Evolutionary conservation across 345 rosid species (phyloP), one percentile per base, ranked within the genome.

Genomic region (Populus nigra): DNA sequence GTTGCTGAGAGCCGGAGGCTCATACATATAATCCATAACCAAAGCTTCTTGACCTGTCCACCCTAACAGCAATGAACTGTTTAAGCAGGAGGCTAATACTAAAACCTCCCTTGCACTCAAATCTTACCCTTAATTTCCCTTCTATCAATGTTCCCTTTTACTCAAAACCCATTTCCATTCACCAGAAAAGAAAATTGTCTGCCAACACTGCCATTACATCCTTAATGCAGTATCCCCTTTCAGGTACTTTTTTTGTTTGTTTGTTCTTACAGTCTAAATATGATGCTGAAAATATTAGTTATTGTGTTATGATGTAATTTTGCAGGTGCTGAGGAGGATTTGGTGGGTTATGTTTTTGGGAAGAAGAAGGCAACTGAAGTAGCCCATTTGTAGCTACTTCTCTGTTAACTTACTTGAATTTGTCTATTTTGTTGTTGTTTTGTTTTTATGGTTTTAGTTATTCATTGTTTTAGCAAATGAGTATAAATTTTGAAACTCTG

Each of bases 291-390:
- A 47, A 11, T 47, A 47, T 2, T 47, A 47, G 50, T 47, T 47
- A 4, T 45, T 45, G 50, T 47, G 50, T 76, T 47, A 38, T 47
- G 38, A 36, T 84, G 79, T 29, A 71, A 67, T 65, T 75, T 15
- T 35, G 18, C 89, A 92, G 98, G 94, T 47, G 39, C 89, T 22
- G 97, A 89, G 74, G 87, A 86, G 86, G 90, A 83, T 41, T 83
- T 95, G 78, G 87, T 89, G 27, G 91, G 94, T 50, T 95, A 91
- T 86, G 72, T 95, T 11, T 78, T 90, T 82, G 98, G 98, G 77
- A 88, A 76, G 85, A 93, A 88, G 89, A 95, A 88, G 66, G 91
- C 97, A 77, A 93, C 99, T n/a, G 94, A 95, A 87, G 92, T 90
- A 55, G 98, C 97, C 88, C 99, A 91, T 78, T 79, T 88, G 98